A percentile compares a stretch with the other conserved stretches of the same genome.
Conservation (phyloP, 140 eudicot species). For the Flaveria floridana region DNA sequence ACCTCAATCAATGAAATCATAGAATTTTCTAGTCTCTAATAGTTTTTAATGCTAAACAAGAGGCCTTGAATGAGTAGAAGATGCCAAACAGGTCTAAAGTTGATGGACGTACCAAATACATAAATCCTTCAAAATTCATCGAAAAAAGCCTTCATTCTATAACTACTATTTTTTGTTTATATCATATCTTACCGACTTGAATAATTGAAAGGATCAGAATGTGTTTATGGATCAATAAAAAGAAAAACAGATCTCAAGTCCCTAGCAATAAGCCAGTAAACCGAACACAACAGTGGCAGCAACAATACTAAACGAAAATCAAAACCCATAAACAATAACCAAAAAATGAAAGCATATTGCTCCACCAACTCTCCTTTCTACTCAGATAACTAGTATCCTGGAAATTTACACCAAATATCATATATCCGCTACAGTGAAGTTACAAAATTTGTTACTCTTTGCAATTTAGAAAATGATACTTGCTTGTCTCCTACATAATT, state of each 20-base stretch:
- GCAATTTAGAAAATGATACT: neutral
- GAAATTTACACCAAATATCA: neutral
- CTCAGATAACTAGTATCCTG: neutral
- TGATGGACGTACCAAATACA: too few relatives aligned
- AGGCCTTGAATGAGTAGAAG: too few relatives aligned
- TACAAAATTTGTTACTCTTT: conserved; percentile 4
- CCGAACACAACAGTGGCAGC: neutral
- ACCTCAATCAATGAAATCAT: too few relatives aligned
- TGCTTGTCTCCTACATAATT: conserved; percentile 4
- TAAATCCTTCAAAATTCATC: too few relatives aligned
- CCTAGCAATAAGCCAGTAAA: neutral
- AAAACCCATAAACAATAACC: neutral
- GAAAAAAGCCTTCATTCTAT: too few relatives aligned
- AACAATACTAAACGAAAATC: neutral
- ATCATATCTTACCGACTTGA: too few relatives aligned
- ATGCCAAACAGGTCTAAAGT: too few relatives aligned
- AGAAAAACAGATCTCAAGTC: neutral
- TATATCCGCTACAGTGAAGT: neutral
- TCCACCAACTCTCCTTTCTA: neutral
- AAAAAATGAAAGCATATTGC: neutral
- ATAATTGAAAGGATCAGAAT: too few relatives aligned
- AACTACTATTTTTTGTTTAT: too few relatives aligned
- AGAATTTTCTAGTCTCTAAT: too few relatives aligned
- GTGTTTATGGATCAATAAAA: too few relatives aligned
- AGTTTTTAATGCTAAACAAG: too few relatives aligned